Conservation (phyloP, 2,329 filamentous ascomycete species). For the Penicillium griseofulvum region DNA sequence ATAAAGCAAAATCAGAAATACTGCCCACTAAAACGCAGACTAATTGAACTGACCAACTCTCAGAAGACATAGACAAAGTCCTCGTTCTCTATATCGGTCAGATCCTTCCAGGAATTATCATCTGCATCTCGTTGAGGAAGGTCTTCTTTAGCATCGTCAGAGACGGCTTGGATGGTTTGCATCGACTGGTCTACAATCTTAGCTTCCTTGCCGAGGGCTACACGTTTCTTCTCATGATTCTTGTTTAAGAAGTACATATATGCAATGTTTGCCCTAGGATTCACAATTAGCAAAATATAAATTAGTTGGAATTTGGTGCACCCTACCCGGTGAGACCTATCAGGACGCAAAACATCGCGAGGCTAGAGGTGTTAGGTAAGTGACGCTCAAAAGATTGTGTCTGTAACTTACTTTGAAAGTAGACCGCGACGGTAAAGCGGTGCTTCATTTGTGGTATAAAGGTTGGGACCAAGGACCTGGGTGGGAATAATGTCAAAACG, state of each 20-base stretch:
- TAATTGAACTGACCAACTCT: background rate
- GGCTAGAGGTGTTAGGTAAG: conserved; percentile 26
- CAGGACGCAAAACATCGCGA: conserved; percentile 61
- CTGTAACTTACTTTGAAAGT: conserved; percentile 49
- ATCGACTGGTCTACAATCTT: conserved; percentile 60
- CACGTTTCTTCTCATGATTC: conserved; percentile 54
- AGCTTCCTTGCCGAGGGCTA: conserved; percentile 59
- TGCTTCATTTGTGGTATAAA: conserved; percentile 61
- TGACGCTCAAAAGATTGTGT: background rate
- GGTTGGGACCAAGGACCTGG: conserved; percentile 60
- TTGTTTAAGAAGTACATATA: conserved; percentile 57
- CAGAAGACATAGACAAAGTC: conserved; percentile 62
- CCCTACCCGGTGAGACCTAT: conserved; percentile 50
- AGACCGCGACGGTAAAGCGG: conserved; percentile 60
- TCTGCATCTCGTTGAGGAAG: conserved; percentile 32
- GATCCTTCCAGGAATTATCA: conserved; percentile 56
- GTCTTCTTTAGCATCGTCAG: conserved; percentile 28
- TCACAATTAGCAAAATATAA: background rate
- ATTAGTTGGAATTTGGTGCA: background rate
- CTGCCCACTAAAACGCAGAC: background rate
- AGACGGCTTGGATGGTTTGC: conserved; percentile 39
- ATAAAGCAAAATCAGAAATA: background rate
- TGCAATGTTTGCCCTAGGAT: conserved; percentile 36
- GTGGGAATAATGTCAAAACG: background rate
- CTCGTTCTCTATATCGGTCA: conserved; percentile 61